Evolutionary conservation across 2,329 filamentous ascomycete species (phyloP).

Genomic region (Aspergillus flavus): DNA sequence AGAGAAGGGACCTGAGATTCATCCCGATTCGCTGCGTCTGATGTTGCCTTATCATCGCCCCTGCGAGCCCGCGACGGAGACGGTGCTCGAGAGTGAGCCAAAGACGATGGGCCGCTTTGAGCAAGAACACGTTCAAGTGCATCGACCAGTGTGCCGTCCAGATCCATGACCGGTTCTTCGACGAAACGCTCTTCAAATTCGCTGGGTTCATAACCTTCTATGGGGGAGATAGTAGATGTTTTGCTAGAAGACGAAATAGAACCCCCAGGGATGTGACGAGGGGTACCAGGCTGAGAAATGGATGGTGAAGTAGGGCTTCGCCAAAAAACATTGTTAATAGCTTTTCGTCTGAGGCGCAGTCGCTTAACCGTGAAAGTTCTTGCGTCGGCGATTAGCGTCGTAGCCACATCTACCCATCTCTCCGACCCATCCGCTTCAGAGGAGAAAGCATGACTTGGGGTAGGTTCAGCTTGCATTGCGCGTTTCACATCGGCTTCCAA

Average conservation of each 20-base stretch:
- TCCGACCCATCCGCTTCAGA: constrained; percentile 38
- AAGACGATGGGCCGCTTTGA: constrained; percentile 46
- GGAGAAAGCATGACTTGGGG: constrained; percentile 41
- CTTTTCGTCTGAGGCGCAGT: constrained; percentile 54
- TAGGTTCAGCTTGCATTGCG: constrained; percentile 59
- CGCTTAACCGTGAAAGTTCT: constrained; percentile 58
- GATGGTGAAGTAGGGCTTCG: constrained; percentile 26
- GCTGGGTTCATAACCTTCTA: constrained; percentile 25
- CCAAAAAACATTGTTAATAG: constrained; percentile 28
- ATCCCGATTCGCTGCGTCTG: constrained; percentile 27
- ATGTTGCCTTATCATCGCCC: constrained; percentile 30
- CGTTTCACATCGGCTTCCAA: constrained; percentile 58
- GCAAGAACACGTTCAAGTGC: constrained; percentile 59
- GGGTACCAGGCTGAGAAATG: constrained; percentile 26
- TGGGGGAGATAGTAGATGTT: constrained; percentile 18
- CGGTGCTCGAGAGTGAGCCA: constrained; percentile 43
- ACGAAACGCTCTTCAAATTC: constrained; percentile 54
- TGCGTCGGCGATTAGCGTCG: constrained; percentile 59
- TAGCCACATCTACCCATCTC: constrained; percentile 60
- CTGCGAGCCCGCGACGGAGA: constrained; percentile 43
- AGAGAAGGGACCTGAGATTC: constrained; percentile 36
- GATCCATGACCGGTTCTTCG: constrained; percentile 59
- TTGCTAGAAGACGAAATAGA: constrained; percentile 30
- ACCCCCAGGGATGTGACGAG: constrained; percentile 28
- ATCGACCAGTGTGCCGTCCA: constrained; percentile 60